Base-by-base conservation (phyloP, 2,329 filamentous ascomycete species). In the Clarireedia monteithiana region DNA sequence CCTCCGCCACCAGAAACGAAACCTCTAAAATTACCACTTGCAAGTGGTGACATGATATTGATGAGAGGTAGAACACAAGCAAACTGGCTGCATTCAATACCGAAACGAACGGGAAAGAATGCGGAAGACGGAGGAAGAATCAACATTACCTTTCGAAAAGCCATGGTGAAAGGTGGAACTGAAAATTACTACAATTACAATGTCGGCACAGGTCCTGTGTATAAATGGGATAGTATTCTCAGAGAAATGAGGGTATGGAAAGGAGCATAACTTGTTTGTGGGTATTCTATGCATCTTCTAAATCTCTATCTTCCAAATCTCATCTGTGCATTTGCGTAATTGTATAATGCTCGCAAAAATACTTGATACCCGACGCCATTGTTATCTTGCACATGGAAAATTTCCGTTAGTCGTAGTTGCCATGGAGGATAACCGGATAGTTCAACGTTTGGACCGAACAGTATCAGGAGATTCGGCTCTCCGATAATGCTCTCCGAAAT, bases 341-440 rank as follows among this genome's bases (percentile, higher is more conserved):
- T 89, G 70, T 89, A 86, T 64, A 99, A 74, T 1, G 86, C 92
- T 60, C 86, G 81, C 61, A 97, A 76, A 71, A 97, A 99, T 30
- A 95, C 87, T 68, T 96, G 91, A 71, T 99, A 99, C 46, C 91
- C 91, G 17, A 99, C 91, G 1, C 84, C 84, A 60, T 87, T 81
- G 70, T 90, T 90, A 68, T 91, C 88, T 56, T 80, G 79, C 12
- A 88, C 75, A 65, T 84, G 82, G 70, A 91, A 96, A 57, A 99
- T 96, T 76, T 99, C 94, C 0, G 91, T 96, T 68, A 99, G 75
- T 45, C 94, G 82, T 59, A 97, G 81, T 73, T 96, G 94, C 94
- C 94, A 99, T 1, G 94, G 94, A 9, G 94, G 94, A 69, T 97
- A 99, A 9, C 94, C 91, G 53, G 90, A 85, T 46, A 99, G 74